These are phyloP conservation scores for Piloderma croceum DNA, from an alignment of 768 basidiomycete genomes.

Conservation along the genomic window DNA sequence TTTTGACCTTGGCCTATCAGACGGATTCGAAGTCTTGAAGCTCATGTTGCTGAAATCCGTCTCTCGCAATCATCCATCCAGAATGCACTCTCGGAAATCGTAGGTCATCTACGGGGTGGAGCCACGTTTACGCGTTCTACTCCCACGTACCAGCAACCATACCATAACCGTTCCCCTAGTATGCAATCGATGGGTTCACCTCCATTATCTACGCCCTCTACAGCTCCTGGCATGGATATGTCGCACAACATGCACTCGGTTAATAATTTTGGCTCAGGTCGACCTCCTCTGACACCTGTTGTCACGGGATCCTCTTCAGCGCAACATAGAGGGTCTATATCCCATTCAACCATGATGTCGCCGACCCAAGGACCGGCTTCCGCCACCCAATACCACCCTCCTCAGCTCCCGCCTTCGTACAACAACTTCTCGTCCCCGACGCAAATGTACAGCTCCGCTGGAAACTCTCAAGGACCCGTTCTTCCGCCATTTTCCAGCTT, in stretches of 20 bases:
- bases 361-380: constrained; percentile 30
- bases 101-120: constrained; percentile 65
- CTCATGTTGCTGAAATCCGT: constrained; percentile 79
- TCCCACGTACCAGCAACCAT: constrained; percentile 49
- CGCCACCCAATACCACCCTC: constrained; percentile 38
- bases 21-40: constrained; percentile 85
- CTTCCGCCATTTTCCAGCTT: constrained; percentile 72
- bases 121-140: constrained; percentile 55
- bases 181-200: constrained; percentile 55
- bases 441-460: constrained; percentile 28
- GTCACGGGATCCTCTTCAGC: constrained; percentile 23
- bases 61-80: constrained; percentile 71
- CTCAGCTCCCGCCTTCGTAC: constrained; percentile 39
- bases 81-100: constrained; percentile 73
- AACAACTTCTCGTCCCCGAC: constrained; percentile 30
- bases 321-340: constrained; percentile 32
- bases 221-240: constrained; percentile 3
- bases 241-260: constrained; percentile 46
- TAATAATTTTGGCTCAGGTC: constrained; percentile 36
- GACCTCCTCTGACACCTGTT: constrained; percentile 28
- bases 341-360: constrained; percentile 33
- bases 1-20: constrained; percentile 34
- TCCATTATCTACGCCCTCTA: constrained; percentile 18
- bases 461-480: constrained; percentile 43
- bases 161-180: constrained; percentile 61